Conservation (phyloP, 108 stramenopile species). For the Nitzschia sp. region DNA sequence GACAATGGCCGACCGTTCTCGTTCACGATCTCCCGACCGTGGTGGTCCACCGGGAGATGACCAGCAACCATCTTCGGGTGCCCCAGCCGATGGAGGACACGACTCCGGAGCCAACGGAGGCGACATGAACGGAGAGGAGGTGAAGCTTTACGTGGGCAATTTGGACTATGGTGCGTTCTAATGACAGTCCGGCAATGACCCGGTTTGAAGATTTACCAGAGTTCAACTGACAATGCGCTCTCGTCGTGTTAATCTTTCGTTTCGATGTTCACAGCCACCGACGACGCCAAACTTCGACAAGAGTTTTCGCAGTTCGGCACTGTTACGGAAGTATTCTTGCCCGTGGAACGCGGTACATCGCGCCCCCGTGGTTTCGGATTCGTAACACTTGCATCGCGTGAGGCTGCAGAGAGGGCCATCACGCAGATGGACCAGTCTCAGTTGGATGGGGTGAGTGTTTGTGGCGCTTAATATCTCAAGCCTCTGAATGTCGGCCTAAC, state of each 20-base stretch:
- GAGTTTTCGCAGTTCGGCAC: constrained; percentile 79
- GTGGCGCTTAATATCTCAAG: not conserved
- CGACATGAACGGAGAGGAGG: constrained; percentile 39
- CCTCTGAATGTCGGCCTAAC: not conserved
- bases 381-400: constrained; percentile 70
- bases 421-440: constrained; percentile 82
- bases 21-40: constrained; percentile 70
- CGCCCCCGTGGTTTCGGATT: constrained; percentile 90
- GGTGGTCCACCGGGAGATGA: constrained; percentile 39
- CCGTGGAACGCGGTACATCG: constrained; percentile 72
- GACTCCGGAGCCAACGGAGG: constrained; percentile 14
- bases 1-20: constrained; percentile 51
- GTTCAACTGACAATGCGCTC: not conserved
- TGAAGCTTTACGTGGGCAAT: constrained; percentile 92
- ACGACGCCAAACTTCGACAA: constrained; percentile 66
- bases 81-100: constrained; percentile 25
- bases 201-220: not conserved
- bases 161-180: constrained; percentile 69
- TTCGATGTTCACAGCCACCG: constrained; percentile 47
- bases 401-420: constrained; percentile 81
- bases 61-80: constrained; percentile 15
- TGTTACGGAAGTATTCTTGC: constrained; percentile 84
- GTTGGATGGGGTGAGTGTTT: constrained; percentile 59
- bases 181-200: not conserved
- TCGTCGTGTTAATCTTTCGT: too few relatives aligned